Conservation (phyloP, 2,329 filamentous ascomycete genomes). For the Phialophora expanda region DNA sequence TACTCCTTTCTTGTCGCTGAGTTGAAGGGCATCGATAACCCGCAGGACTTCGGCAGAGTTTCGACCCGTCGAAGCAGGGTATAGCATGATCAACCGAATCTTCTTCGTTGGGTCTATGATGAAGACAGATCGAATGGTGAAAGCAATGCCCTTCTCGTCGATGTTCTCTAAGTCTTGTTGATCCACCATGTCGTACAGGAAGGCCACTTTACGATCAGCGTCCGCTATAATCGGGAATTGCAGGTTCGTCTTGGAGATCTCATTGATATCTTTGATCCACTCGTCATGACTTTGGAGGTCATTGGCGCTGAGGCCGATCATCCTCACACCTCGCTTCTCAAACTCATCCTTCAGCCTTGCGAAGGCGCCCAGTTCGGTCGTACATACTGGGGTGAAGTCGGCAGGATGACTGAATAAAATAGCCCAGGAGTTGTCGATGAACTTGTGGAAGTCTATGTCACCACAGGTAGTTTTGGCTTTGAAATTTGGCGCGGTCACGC, state of each 20-base stretch:
- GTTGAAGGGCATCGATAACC: background rate
- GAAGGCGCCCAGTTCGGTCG: constrained; percentile 91
- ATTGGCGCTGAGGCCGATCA: constrained; percentile 88
- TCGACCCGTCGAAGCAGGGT: background rate
- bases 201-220: constrained; percentile 77
- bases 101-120: constrained; percentile 93
- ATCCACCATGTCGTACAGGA: constrained; percentile 81
- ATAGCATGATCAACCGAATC: constrained; percentile 79
- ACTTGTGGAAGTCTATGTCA: constrained; percentile 72
- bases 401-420: constrained; percentile 73
- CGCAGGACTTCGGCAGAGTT: background rate
- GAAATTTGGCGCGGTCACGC: constrained; percentile 70
- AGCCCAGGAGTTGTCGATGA: constrained; percentile 71
- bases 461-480: constrained; percentile 69
- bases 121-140: constrained; percentile 94
- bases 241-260: constrained; percentile 73
- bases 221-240: constrained; percentile 82
- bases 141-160: constrained; percentile 80
- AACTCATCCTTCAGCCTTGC: constrained; percentile 89
- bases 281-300: constrained; percentile 79
- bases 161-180: constrained; percentile 82
- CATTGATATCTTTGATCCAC: constrained; percentile 90
- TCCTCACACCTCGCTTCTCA: constrained; percentile 82
- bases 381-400: constrained; percentile 95
- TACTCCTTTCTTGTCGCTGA: background rate